Base-by-base conservation (phyloP, 2,329 filamentous ascomycete genomes). In the Bisporella sp. region DNA sequence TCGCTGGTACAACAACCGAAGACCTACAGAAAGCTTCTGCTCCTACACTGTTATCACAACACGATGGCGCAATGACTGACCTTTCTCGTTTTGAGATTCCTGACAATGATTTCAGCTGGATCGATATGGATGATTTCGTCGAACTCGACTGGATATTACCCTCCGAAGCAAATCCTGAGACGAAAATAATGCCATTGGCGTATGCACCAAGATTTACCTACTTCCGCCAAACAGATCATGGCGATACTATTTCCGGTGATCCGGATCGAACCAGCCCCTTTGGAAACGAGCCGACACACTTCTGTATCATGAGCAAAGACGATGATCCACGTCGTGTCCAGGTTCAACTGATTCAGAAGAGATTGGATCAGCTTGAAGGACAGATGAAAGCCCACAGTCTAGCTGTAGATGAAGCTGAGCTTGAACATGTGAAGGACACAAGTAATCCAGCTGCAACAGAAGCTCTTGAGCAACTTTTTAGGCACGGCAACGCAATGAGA, bases 61-160 rank as follows among this genome's bases (percentile, higher is more conserved):
- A 77, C 47, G 78, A 81, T 30, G 71, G 72, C 4, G 76, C 78
- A 6, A 78, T 78, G 6, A 79, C 79, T 3, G 85, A 92, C 64
- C 74, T 96, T 46, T 95, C 91, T 0, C 85, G 86, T 48, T 99
- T 99, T 65, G 92, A 85, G 0, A 99, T 99, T 46, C 92, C 93
- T 0, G 93, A 99, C 66, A 88, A 95, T 49, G 93, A 99, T 63
- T 84, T 90, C 59, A 90, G 85, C 49, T 99, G 93, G 93, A 91
- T 99, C 55, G 93, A 99, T 63, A 97, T 99, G 90, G 93, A 99
- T 64, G 93, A 99, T 66, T 99, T 99, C 68, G 91, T 99, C 31
- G 93, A 99, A 67, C 73, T 99, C 28, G 95, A 96, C 65, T 97
- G 92, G 92, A 91, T 96, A 48, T 71, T 96, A 29, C 92, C 92